Base-by-base conservation (phyloP, 176 grass and related monocot species). In the Musa troglodytarum region DNA sequence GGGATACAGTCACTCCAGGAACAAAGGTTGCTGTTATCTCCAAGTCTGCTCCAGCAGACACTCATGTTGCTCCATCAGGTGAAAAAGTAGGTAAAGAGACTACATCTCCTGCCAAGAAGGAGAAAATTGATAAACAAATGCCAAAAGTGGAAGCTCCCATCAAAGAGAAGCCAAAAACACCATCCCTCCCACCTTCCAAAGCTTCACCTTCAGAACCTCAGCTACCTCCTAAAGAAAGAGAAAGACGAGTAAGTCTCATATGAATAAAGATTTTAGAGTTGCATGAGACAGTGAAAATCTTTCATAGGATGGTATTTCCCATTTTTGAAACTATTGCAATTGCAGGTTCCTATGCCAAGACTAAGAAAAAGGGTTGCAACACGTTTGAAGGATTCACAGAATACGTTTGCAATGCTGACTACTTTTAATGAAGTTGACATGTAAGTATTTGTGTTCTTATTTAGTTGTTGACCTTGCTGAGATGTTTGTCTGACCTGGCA, bases 401-500 rank as follows among this genome's bases (percentile, higher is more conserved):
- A 99, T 70, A 99, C 95, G 51, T 99, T 94, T 89, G 95, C 95
- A 68, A 13, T 99, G 86, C 78, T 99, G 65, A 94, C 95, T 63
- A 99, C 95, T 69, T 99, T 99, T 81, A 99, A 99, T 84, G 95
- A 99, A 92, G 95, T 99, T 76, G 90, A 94, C 83, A 91, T 99
- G 88, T 94, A 93, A 82, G 90, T 83, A 54, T 81, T 70, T 68
- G 10, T 63, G 10, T 55, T 55, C 17, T 55, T 54, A 10, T 55
- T 72, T 54, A 23, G 56, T 54, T 54, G 20, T 8, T 74, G 2
- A 4, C 23, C 13, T 16, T 17, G 6, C 53, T 54, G 50, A 24
- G 51, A 26, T 23, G 26, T 25, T 26, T 55, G 29, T 72, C 69
- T 73, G 24, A 26, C 52, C 20, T 73, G 26, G 2, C 8, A 71